Conservation (phyloP, 768 basidiomycete species). For the Clitopilus passeckerianus region DNA sequence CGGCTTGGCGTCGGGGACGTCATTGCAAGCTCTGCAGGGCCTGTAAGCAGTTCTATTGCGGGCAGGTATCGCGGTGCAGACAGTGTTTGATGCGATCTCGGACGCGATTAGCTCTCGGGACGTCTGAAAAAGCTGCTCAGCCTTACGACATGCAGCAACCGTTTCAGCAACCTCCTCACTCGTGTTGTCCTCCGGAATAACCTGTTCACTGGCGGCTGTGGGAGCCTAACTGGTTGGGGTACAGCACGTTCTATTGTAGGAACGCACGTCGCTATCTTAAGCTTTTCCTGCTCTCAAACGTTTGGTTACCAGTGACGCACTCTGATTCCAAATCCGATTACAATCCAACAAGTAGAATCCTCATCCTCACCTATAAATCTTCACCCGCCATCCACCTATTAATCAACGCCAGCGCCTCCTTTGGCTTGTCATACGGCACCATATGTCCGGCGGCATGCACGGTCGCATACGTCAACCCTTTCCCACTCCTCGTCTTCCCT, state of each 20-base stretch:
- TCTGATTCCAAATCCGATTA: too few relatives aligned
- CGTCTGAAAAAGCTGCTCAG: too few relatives aligned
- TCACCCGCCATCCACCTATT: conserved; percentile 39
- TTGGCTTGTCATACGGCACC: conserved; percentile 62
- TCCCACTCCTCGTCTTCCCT: conserved; percentile 32
- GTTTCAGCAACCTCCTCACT: background rate
- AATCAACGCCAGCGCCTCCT: conserved; percentile 49
- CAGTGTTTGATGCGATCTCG: background rate
- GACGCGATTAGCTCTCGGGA: background rate
- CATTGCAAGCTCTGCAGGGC: background rate
- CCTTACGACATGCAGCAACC: too few relatives aligned
- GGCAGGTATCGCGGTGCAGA: too few relatives aligned
- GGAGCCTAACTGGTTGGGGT: background rate
- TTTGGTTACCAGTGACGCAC: too few relatives aligned
- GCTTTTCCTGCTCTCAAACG: too few relatives aligned
- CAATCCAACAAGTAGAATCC: background rate
- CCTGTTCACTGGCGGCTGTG: background rate
- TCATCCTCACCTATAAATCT: background rate
- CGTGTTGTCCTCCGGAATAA: background rate
- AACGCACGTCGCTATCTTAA: background rate
- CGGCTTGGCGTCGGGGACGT: background rate
- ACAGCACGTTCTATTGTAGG: background rate
- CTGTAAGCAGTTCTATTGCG: too few relatives aligned
- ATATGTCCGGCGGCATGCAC: conserved; percentile 72
- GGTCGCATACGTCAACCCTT: conserved; percentile 59